Evolutionary conservation across 345 rosid genomes (phyloP).

Genomic region (Erysimum cheiranthoides): DNA sequence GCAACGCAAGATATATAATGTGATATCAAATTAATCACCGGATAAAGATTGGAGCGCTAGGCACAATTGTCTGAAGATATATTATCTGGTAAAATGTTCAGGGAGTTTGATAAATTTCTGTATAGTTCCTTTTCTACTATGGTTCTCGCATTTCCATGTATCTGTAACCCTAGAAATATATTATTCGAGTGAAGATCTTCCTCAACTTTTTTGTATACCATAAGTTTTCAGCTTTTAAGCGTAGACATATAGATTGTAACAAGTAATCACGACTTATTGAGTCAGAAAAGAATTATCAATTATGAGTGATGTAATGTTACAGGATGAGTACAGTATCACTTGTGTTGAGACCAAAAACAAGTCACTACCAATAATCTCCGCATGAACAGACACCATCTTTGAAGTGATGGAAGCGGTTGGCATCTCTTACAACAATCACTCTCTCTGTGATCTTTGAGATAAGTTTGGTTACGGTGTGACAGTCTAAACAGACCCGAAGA

Average conservation of each 20-base stretch:
- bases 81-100: slow-evolving; percentile 8
- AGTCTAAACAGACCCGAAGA: slow-evolving; percentile 80
- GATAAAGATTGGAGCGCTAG: slow-evolving; percentile 4
- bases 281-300: slow-evolving; percentile 19
- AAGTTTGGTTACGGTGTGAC: slow-evolving; percentile 73
- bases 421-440: slow-evolving; percentile 78
- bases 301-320: slow-evolving; percentile 36
- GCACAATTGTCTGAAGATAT: slow-evolving; percentile 27
- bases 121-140: slow-evolving; percentile 32
- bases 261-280: slow-evolving; percentile 9
- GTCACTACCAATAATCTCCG: slow-evolving; percentile 73
- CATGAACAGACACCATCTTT: slow-evolving; percentile 79
- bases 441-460: slow-evolving; percentile 75
- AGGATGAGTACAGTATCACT: slow-evolving; percentile 19
- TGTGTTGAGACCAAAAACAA: slow-evolving; percentile 11
- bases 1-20: slow-evolving; percentile 30
- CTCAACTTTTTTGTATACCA: slow-evolving; percentile 12
- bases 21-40: not conserved
- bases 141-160: slow-evolving; percentile 31
- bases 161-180: slow-evolving; percentile 34
- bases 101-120: slow-evolving; percentile 20
- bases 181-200: slow-evolving; percentile 23
- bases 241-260: slow-evolving; percentile 15
- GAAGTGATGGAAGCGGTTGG: slow-evolving; percentile 85
- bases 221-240: not conserved